Base-by-base conservation (phyloP, 768 basidiomycete species). In the Nidularia pulvinata region DNA sequence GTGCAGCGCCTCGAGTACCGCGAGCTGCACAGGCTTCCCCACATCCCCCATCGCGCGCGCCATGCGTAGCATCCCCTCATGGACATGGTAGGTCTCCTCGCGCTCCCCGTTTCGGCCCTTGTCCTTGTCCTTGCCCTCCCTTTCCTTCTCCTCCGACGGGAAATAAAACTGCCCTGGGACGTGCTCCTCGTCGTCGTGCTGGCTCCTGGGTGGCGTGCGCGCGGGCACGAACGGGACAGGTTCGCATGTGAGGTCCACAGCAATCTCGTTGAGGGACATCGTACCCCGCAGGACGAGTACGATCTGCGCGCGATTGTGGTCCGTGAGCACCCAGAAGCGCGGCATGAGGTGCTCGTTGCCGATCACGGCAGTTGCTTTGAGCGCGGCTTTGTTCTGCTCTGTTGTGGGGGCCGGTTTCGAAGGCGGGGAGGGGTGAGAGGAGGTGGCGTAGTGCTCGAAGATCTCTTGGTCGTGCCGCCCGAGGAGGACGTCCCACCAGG, bases 231-330 rank as follows among this genome's bases (percentile, higher is more conserved):
- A 90, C 19, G 80, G 74, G 39, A 84, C 84, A 0, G 86, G 80
- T 52, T 92, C 88, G 67, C 92, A 93, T 0, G 91, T 90, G 47
- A 93, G 75, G 69, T 93, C 91, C 7, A 89, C 90, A 13, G 91
- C 91, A 4, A 93, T 81, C 68, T 93, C 91, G 60, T 93, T 93
- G 43, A 94, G 73, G 2, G 88, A 89, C 89, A 93, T 89, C 2
- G 92, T 94, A 10, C 91, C 86, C 70, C 88, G 74, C 46, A 90
- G 72, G 13, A 93, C 88, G 25, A 93, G 79, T 7, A 93, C 88
- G 47, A 93, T 79, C 64, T 93, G 87, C 4, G 70, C 72, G 37
- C 91, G 77, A 45, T 77, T 77, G 61, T 94, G 88, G 64, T 93
- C 92, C 0, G 89, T 92, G 16, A 94, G 75, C 3, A 93, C 86